Base-by-base conservation (phyloP, 2,329 filamentous ascomycete species). In the Periconia macrospinosa region DNA sequence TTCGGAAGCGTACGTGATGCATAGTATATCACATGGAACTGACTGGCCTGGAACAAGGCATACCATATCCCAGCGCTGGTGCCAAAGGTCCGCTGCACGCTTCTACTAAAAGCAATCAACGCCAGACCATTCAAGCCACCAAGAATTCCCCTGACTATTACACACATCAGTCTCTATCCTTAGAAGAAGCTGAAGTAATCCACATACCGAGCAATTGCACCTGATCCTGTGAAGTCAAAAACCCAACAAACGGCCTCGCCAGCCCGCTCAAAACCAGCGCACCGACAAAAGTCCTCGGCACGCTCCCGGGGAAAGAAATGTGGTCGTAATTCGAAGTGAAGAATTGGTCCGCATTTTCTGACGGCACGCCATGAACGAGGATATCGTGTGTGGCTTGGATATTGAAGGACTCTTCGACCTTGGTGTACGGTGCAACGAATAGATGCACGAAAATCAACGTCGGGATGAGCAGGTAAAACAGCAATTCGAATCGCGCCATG, bases 401-500 rank as follows among this genome's bases (percentile, higher is more conserved):
- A 73, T 96, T 96, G 83, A 99, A 97, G 0, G 93, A 97, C 75
- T 99, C 94, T 74, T 99, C 94, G 55, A 99, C 94, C 75, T 99
- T 99, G 53, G 92, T 97, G 78, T 95, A 93, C 1, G 94, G 94
- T 11, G 92, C 86, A 20, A 86, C 71, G 56, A 86, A 68, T 51
- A 96, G 84, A 73, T 96, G 90, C 50, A 89, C 51, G 54, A 89
- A 71, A 53, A 73, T 57, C 46, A 66, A 57, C 3, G 56, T 47
- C 5, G 71, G 70, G 23, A 73, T 70, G 14, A 74, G 65, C 18
- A 64, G 49, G 43, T 67, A 67, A 47, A 70, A 65, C 3, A 67
- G 53, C 65, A 62, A 65, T 35, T 60, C 58, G 10, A 62, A 47
- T 17, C 55, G 20, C 19, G 59, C 47, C 69, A 73, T 72, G 17